Conservation (phyloP, 148 eudicot species). For the Cornus controversa region DNA sequence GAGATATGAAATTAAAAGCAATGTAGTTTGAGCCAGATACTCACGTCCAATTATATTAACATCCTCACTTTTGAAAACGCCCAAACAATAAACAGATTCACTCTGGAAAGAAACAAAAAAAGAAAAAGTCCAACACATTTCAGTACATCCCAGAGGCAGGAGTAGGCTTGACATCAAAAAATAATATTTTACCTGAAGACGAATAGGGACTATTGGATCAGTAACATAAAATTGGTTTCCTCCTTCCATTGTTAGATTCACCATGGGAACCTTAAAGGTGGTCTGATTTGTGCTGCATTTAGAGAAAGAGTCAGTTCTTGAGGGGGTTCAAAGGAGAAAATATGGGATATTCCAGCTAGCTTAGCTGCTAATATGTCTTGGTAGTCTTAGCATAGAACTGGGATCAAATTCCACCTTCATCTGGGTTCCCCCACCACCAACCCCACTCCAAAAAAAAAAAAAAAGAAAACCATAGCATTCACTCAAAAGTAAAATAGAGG, state of each 20-base stretch:
- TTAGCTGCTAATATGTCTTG: not conserved
- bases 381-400: too few species aligned
- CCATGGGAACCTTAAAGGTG: conserved; percentile 22
- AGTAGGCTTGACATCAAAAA: not conserved
- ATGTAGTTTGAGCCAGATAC: conserved; percentile 12
- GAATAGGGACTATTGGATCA: conserved; percentile 26
- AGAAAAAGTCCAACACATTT: not conserved
- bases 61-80: conserved; percentile 54
- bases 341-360: not conserved
- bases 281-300: conserved; percentile 39
- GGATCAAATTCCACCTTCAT: too few species aligned
- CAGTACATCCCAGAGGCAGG: not conserved
- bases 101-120: conserved; percentile 25
- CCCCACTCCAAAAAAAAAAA: too few species aligned
- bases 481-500: too few species aligned
- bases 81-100: conserved; percentile 46
- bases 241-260: conserved; percentile 65
- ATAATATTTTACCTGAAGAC: conserved; percentile 21
- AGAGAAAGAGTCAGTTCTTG: conserved; percentile 6
- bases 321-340: not conserved
- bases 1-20: not conserved
- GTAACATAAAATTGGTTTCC: conserved; percentile 36
- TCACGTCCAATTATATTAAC: conserved; percentile 63
- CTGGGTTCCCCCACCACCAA: too few species aligned
- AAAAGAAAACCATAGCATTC: too few species aligned